Base-by-base conservation (phyloP, 768 basidiomycete species). In the Scleroderma bovista region DNA sequence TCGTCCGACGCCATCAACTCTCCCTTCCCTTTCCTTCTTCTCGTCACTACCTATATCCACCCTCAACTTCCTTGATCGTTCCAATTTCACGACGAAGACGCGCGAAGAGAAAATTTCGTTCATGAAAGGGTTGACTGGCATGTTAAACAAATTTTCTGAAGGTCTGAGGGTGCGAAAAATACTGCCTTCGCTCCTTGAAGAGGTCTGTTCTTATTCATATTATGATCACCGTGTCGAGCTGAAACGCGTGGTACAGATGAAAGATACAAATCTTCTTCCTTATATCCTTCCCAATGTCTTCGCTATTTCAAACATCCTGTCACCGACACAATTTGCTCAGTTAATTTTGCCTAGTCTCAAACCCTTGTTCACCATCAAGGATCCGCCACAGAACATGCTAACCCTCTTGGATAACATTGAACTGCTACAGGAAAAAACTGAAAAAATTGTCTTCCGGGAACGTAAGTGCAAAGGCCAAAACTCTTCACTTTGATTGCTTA, bases 281-380 rank as follows among this genome's bases (percentile, higher is more conserved):
- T 94, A 95, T 68, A 88, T 99, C 55, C 74, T 99, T 10, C 96
- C 96, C 7, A 96, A 96, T 67, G 88, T 98, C 13, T 95, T 99
- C 63, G 77, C 80, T 43, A 98, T 99, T 51, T 83, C 92, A 19
- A 80, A 77, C 51, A 75, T 83, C 20, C 71, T 98, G 44, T 81
- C 87, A 6, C 78, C 90, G 5, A 61, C 75, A 13, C 92, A 94
- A 60, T 99, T 99, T 61, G 84, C 86, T 1, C 72, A 74, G 16
- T 72, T 78, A 47, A 93, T 97, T 3, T 72, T 98, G 4, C 92
- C 93, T 1, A 87, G 84, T 58, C 75, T 98, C 32, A 93, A 88
- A 60, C 95, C 94, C 0, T 69, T 99, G 16, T 99, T 99, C 55
- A 75, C 73, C 0, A 72, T 97, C 61, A 93, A 88, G 64, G 96